These are phyloP conservation scores for Arthromyces matolae DNA, from an alignment of 768 basidiomycete genomes.

Conservation along the genomic window DNA sequence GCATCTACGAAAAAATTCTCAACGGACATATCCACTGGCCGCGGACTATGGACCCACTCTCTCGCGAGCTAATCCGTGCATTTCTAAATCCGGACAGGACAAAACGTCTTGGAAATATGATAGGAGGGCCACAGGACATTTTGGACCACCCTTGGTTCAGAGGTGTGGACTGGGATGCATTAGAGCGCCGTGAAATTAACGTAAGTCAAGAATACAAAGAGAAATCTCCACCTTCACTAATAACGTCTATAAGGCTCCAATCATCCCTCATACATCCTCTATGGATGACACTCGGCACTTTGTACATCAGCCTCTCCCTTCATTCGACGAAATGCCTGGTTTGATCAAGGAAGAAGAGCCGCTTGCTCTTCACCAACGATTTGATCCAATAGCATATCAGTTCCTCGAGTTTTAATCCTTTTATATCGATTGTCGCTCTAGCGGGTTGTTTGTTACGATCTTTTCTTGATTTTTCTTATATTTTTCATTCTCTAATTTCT, in stretches of 20 bases:
- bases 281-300: constrained; percentile 86
- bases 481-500: constrained; percentile 4
- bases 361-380: constrained; percentile 55
- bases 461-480: not conserved
- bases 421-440: constrained; percentile 16
- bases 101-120: constrained; percentile 90
- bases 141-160: constrained; percentile 93
- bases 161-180: constrained; percentile 89
- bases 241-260: constrained; percentile 62
- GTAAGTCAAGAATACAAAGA: constrained; percentile 38
- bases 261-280: constrained; percentile 77
- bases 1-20: constrained; percentile 97
- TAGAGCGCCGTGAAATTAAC: constrained; percentile 83
- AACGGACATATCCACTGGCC: constrained; percentile 88
- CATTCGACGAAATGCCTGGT: constrained; percentile 76
- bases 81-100: constrained; percentile 91
- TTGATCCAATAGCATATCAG: constrained; percentile 65
- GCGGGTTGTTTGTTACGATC: not conserved
- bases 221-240: constrained; percentile 7
- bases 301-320: constrained; percentile 72
- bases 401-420: constrained; percentile 68
- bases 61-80: constrained; percentile 81
- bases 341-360: constrained; percentile 62
- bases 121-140: constrained; percentile 87
- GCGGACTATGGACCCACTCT: constrained; percentile 82